Evolutionary conservation across 345 rosid genomes (phyloP), one percentile per base, ranked within the genome.

Genomic region (Eucalyptus guilfoylei): DNA sequence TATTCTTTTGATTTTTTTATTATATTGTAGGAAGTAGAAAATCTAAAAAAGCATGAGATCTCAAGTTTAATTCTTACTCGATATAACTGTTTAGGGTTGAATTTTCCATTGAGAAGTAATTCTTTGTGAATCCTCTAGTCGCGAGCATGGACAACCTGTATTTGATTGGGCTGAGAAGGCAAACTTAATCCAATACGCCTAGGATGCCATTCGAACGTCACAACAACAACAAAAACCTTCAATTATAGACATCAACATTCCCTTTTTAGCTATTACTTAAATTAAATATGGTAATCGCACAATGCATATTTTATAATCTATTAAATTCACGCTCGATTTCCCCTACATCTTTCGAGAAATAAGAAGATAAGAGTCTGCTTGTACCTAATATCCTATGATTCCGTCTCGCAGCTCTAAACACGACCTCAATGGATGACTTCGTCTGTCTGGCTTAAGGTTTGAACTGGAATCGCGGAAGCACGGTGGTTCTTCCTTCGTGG

Each of bases 221-320:
- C 30, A 10, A 10, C 12, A 26, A 58, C 13, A 58, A 26, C 9
- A 58, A 54, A 54, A 58, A 24, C 1, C 23, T 50, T 58, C n/a
- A 28, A 28, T 60, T 60, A 11, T 26, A 11, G 15, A 60, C 3
- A 11, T 26, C 0, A 11, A 11, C 2, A 12, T 60, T 11, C 67
- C 1, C 0, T 58, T 26, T 58, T 24, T 19, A 49, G 5, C 28
- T 8, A 4, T 19, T 21, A 19, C 60, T 21, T 23, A 21, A 23
- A 54, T 54, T 54, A 0, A 54, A 8, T 4, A 9, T 21, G n/a
- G 14, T 26, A 11, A 5, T 26, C 1, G 15, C 9, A 26, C 67
- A 0, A 58, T 26, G 1, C 14, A 0, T 2, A 26, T 23, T 58
- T 11, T 26, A 58, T 26, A 58, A 58, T 24, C 1, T 10, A 7